phyloP scores from a whole-genome alignment of 2,329 filamentous ascomycete genomes.

The Malbranchea zuffiana region DNA sequence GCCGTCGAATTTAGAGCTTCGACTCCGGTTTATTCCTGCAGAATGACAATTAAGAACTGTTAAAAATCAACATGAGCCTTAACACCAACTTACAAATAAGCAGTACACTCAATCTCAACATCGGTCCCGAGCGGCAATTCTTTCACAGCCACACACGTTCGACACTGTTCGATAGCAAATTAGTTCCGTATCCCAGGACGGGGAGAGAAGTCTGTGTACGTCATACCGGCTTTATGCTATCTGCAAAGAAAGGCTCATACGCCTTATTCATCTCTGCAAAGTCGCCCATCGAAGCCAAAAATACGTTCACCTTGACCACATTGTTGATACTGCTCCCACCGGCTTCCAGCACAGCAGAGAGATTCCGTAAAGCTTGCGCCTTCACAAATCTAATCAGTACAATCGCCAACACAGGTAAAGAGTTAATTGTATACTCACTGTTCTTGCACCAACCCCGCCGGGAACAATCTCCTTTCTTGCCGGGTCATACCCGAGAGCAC shows the following conservation, averaged over 20 bases:
- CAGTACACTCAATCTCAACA: slow-evolving; percentile 41
- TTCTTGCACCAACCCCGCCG: slow-evolving; percentile 30
- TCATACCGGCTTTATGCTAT: slow-evolving; percentile 11
- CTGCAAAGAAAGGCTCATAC: slow-evolving; percentile 54
- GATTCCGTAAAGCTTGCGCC: slow-evolving; percentile 46
- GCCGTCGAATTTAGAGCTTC: slow-evolving; percentile 8
- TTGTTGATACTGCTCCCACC: slow-evolving; percentile 50
- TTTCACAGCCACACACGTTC: slow-evolving; percentile 12
- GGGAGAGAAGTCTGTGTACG: background rate
- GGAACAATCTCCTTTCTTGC: slow-evolving; percentile 45
- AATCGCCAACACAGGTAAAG: background rate
- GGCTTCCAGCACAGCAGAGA: slow-evolving; percentile 48
- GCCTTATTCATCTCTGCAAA: slow-evolving; percentile 71
- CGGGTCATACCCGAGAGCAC: slow-evolving; percentile 49
- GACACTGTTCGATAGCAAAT: slow-evolving; percentile 41
- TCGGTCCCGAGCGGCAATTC: slow-evolving; percentile 11
- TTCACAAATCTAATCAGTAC: background rate
- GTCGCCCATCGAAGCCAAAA: slow-evolving; percentile 53
- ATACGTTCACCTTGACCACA: slow-evolving; percentile 57
- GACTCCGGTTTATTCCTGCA: background rate
- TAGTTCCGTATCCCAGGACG: no score
- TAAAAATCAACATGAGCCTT: background rate
- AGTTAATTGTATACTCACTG: slow-evolving; percentile 7
- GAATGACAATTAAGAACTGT: background rate
- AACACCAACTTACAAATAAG: slow-evolving; percentile 43